Base-by-base conservation (phyloP, 1,284 basidiomycete species). In the Fomitopsis pinicola region DNA sequence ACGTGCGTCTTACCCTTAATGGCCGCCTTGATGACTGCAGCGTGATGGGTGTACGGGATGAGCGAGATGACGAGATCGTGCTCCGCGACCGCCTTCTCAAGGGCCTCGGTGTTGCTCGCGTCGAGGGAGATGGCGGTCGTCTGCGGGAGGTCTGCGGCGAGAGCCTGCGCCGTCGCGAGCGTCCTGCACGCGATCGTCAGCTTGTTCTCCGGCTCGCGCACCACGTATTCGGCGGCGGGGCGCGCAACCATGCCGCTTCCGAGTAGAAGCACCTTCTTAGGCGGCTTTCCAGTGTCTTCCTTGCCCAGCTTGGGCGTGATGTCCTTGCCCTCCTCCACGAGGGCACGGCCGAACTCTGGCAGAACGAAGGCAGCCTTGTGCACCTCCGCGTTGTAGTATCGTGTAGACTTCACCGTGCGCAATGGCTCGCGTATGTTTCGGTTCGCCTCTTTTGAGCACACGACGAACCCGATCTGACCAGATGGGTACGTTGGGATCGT, bases 401-500 rank as follows among this genome's bases (percentile, higher is more conserved):
- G 83, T 66, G 87, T 95, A 70, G 79, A 78, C 63, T 81, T 80
- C 58, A 95, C 88, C 62, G 85, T 80, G 64, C 92, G 85, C 44
- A 89, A 57, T 0, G 94, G 91, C 42, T 81, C 86, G 63, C 80
- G 83, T 63, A 97, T 77, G 70, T 92, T 85, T 56, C 92, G 82
- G 28, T 80, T 82, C 38, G 81, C 78, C 55, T 88, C 89, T 77
- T 94, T 95, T 60, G 94, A 90, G 77, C 91, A 95, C 62, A 99
- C 82, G 67, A 97, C 85, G 79, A 97, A 97, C 33, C 97, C 97
- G 71, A 99, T 99, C 75, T 97, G 95, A 48, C 97, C 97, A 38
- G 92, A 91, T 26, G 97, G 97, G 78, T 99, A 97, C 19, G 97
- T 98, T 2, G 97, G 97, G 71, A 99, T 97, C 56, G 95, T 97